phyloP scores from a whole-genome alignment of 768 basidiomycete species.

The Lentinula raphanica region DNA sequence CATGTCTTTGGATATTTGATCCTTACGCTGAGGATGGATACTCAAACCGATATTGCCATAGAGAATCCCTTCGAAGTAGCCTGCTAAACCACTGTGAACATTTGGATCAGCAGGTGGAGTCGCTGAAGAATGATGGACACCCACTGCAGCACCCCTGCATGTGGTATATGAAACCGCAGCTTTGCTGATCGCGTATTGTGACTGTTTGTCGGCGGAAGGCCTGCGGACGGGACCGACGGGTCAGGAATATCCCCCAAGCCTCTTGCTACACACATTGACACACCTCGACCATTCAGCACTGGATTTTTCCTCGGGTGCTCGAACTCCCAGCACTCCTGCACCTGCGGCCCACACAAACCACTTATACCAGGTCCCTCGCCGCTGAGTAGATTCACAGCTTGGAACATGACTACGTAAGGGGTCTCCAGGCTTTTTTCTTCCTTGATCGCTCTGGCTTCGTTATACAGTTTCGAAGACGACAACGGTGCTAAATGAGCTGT shows the following conservation, averaged over 20 bases:
- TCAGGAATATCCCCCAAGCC: background rate
- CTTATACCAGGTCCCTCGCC: constrained; percentile 57
- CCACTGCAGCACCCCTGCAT: constrained; percentile 85
- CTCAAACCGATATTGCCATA: constrained; percentile 89
- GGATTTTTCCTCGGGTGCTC: constrained; percentile 86
- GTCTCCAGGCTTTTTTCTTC: constrained; percentile 80
- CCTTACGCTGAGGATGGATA: constrained; percentile 88
- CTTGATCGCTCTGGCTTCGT: constrained; percentile 66
- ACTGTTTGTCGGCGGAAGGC: constrained; percentile 88
- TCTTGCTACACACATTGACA: constrained; percentile 8
- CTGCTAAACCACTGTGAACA: constrained; percentile 67
- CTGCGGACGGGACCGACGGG: constrained; percentile 32
- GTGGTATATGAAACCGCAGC: constrained; percentile 87
- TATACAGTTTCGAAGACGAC: constrained; percentile 88
- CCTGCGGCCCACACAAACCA: constrained; percentile 70
- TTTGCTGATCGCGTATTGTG: constrained; percentile 90
- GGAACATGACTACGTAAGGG: constrained; percentile 98
- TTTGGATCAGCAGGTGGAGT: background rate
- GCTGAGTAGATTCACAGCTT: constrained; percentile 85
- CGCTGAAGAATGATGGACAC: background rate
- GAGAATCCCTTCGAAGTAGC: constrained; percentile 93
- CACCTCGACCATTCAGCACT: constrained; percentile 68
- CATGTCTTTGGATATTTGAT: constrained; percentile 90
- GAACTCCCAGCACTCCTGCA: constrained; percentile 98
- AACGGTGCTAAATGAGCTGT: constrained; percentile 92